Conservation (phyloP, 2,329 filamentous ascomycete species). For the Aspergillus persii region DNA sequence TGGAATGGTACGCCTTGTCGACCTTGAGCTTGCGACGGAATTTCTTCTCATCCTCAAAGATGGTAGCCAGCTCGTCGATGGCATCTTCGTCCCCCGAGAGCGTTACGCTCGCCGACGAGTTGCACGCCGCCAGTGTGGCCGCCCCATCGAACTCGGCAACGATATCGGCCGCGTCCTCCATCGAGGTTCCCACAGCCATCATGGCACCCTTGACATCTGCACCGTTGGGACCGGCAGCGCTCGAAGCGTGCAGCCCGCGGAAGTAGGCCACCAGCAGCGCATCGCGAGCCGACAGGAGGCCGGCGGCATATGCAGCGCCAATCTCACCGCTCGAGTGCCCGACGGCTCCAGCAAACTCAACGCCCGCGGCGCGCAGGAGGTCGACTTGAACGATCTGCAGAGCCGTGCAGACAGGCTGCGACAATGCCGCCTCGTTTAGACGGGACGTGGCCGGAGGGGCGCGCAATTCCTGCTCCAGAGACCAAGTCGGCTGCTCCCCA, state of each 20-base stretch:
- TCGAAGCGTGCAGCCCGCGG: slow-evolving; percentile 38
- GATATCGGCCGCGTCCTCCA: too few species aligned
- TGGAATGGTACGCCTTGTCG: too few species aligned
- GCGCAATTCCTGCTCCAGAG: slow-evolving; percentile 17
- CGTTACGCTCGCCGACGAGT: too few species aligned
- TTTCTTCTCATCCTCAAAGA: too few species aligned
- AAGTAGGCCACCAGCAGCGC: slow-evolving; percentile 50
- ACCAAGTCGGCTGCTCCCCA: slow-evolving; percentile 21
- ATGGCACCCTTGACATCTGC: slow-evolving; percentile 48
- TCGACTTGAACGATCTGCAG: slow-evolving; percentile 29
- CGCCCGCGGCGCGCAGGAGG: slow-evolving; percentile 27
- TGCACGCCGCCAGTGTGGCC: too few species aligned
- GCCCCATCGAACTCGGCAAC: too few species aligned
- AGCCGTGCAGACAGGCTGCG: slow-evolving; percentile 24
- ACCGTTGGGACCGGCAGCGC: slow-evolving; percentile 10
- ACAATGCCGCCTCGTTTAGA: slow-evolving; percentile 16
- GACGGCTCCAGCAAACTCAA: slow-evolving; percentile 39
- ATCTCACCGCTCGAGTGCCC: slow-evolving; percentile 55
- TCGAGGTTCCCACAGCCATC: slow-evolving; percentile 50
- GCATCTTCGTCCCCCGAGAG: too few species aligned
- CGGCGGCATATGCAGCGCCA: slow-evolving; percentile 51
- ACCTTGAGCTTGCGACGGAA: too few species aligned
- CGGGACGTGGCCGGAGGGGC: slow-evolving; percentile 6
- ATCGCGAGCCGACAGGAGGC: slow-evolving; percentile 40
- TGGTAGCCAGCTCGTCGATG: too few species aligned